Base-by-base conservation (phyloP, 2,329 filamentous ascomycete genomes). In the Colletotrichum zoysiae region DNA sequence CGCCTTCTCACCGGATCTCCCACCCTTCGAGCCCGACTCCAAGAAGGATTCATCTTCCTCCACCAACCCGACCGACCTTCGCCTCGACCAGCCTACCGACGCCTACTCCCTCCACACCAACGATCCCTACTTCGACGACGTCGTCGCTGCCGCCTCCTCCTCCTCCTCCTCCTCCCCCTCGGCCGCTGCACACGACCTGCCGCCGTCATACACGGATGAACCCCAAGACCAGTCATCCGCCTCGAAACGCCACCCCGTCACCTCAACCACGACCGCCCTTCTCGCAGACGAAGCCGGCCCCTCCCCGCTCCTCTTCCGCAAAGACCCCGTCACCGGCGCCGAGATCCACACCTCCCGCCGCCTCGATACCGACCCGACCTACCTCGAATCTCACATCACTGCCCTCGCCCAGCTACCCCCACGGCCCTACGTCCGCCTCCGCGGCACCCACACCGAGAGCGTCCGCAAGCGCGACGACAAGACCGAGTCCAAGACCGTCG, bases 391-490 rank as follows among this genome's bases (percentile, higher is more conserved):
- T 16, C 83, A 87, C 73, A 79, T 90, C 73, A 75, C 75, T 1
- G 75, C 78, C 8, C 84, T 87, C 57, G 82, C 86, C 35, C 76
- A 76, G 38, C 77, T 82, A 12, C 88, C 89, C 5, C 88, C 89
- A 0, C 84, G 87, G n/a, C 85, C 86, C 0, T 85, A 81, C 63
- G 82, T 90, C 11, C 83, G 82, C 59, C 79, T 91, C 53, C 80
- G 82, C 42, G 90, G 90, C 64, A 84, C 84, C 5, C 89, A 91
- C 78, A 80, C 76, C 16, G 81, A 87, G 77, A 84, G 80, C 5
- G 79, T 79, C 50, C 81, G 84, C 64, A 73, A 71, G 61, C 81
- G 82, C 71, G 79, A 84, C 68, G 82, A 84, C 73, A 86, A 86
- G 76, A 82, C 82, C n/a, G 84, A 86, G 74, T 81, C 77, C 50